phyloP scores from a whole-genome alignment of 495 filamentous ascomycete species.

The Podospora tetraspora region DNA sequence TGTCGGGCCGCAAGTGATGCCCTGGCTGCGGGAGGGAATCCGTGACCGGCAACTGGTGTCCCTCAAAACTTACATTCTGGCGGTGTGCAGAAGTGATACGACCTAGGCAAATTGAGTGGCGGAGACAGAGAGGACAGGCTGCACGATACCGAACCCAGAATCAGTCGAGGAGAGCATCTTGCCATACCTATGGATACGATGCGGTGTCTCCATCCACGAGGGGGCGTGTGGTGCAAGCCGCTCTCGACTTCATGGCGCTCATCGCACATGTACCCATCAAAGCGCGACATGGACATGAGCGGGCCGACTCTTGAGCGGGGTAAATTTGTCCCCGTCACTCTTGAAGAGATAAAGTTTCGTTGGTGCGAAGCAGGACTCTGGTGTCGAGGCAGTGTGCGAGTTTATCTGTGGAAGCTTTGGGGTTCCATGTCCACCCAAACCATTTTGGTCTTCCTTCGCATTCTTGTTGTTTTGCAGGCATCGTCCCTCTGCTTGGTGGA shows the following conservation, averaged over 20 bases:
- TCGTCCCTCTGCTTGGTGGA: neutral
- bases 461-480: neutral
- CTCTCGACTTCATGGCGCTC: neutral
- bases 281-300: neutral
- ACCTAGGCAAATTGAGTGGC: neutral
- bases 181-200: neutral
- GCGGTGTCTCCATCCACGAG: neutral
- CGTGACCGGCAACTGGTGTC: neutral
- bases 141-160: neutral
- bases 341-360: neutral
- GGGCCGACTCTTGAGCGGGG: neutral
- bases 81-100: neutral
- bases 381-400: neutral
- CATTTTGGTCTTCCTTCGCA: neutral
- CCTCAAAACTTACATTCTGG: neutral
- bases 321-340: neutral
- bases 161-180: neutral
- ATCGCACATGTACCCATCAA: neutral
- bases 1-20: neutral
- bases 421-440: neutral
- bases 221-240: neutral
- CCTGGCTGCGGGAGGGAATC: neutral
- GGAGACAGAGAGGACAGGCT: neutral
- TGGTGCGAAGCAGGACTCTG: neutral
- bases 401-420: neutral